Base-by-base conservation (phyloP, 352 stramenopile species). In the Blastocystis sp. region DNA sequence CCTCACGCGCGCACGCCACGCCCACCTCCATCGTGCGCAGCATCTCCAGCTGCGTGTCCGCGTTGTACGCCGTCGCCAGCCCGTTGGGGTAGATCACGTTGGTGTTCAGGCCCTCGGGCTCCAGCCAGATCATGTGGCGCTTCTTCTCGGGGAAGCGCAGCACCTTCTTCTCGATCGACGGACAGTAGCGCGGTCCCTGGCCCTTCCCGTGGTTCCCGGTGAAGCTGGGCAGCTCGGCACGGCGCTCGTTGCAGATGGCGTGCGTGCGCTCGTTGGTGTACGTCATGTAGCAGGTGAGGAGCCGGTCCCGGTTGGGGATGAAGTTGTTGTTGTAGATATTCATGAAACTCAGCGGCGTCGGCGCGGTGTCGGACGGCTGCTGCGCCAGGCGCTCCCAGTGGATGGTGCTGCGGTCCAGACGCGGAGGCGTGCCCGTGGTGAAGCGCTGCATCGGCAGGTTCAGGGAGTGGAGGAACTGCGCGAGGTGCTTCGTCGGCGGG, bases 31-130 rank as follows among this genome's bases (percentile, higher is more conserved):
- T 99, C 3, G 92, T 97, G 12, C 94, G 93, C 60, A 99, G 92
- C 65, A 99, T 94, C 90, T 96, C 91, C 3, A 97, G 91, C 90
- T 99, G 97, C n/a, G 98, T 93, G 33, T 98, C 95, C 89, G 95
- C 93, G 0, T 96, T 96, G 66, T 98, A 94, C 26, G 93, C 92
- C 31, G 93, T 94, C 51, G 92, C 95, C 92, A 98, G 97, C 59
- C 97, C 97, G 90, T 99, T 98, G 21, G 97, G 97, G 91, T 99
- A 99, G 21, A 99, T 96, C 63, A 98, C 94, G 89, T 97, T 92
- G 0, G 95, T 98, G 91, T 97, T 96, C 3, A 98, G 91, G 3
- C 97, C 97, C 91, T 99, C 97, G 0, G 97, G 97, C 91, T 99
- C 97, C 35, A 99, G 94, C 95, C 98, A 99, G 76, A 98, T 97